Evolutionary conservation across 257 asterid species (phyloP), one percentile per base, ranked within the genome.

Genomic region (Lycium barbarum): DNA sequence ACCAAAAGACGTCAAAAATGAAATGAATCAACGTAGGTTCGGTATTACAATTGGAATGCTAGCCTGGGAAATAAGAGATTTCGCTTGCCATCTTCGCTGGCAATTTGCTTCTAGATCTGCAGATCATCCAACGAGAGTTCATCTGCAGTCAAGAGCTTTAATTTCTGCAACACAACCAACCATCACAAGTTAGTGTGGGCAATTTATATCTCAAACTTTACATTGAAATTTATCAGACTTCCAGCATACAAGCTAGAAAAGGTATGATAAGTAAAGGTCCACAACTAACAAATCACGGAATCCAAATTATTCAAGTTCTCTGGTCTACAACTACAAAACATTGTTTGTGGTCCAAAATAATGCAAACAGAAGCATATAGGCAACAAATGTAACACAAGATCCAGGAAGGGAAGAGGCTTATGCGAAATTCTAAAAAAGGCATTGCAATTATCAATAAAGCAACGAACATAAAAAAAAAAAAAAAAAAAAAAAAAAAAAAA

Each of bases 51-150:
- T 68, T 70, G 84, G 74, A 76, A 80, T 82, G 86, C 87, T 74
- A 84, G 87, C 89, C 84, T 53, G 53, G 22, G 14, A 86, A 84
- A 80, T 14, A 51, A 76, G 82, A 85, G 84, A 55, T 47, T 59
- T 73, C 87, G 83, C 67, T 73, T n/a, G 79, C 89, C 85, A 85
- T 86, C 88, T 88, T 86, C 88, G 53, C 82, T 70, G 45, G 87
- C 43, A 63, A 9, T 67, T 71, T 36, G 40, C 45, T 65, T 86
- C 90, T 90, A 97, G 63, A 95, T 94, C 91, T 95, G 94, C 86
- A 97, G 97, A 90, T 95, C 97, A 81, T 95, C 99, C 87, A 95
- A 81, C 5, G 98, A 93, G 81, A 95, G 83, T 83, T 97, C 98
- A 65, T 88, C 86, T 66, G 92, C 92, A 82, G 90, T 83, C 94